Percentiles rank a stretch among this genome's conserved stretches.
Conservation (phyloP, 768 basidiomycete genomes). For the Baorangia bicolor region DNA sequence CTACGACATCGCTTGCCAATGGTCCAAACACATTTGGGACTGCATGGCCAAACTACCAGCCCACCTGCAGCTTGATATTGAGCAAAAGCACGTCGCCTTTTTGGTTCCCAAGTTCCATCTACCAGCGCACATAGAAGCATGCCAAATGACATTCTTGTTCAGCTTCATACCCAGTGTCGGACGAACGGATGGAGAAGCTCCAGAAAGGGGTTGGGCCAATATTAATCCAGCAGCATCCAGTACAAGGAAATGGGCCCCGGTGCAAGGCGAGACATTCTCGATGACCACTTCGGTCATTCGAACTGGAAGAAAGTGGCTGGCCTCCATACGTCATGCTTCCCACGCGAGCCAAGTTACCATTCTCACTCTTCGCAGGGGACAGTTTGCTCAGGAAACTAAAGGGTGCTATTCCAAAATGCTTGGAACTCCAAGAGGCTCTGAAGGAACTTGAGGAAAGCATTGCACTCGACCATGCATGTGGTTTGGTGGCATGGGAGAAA, state of each 20-base stretch:
- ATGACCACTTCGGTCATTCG: neutral
- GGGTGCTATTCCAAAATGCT: no score
- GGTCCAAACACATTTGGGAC: neutral
- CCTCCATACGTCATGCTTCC: no score
- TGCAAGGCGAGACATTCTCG: neutral
- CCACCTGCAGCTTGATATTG: neutral
- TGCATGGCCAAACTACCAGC: neutral
- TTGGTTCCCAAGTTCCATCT: neutral
- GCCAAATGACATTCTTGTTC: neutral
- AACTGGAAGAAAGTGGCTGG: neutral
- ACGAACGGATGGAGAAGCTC: constrained; percentile 24
- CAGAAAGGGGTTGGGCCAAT: constrained; percentile 38
- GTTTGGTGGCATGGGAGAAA: no score
- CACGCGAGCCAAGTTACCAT: no score
- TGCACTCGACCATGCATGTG: no score
- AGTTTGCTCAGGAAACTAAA: no score
- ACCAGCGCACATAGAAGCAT: neutral
- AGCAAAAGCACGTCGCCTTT: neutral
- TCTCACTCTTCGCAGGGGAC: no score
- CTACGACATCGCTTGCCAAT: no score
- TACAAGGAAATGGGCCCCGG: constrained; percentile 38
- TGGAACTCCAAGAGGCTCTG: no score
- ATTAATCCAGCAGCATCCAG: constrained; percentile 33
- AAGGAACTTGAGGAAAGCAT: no score
- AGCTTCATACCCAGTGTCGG: neutral